These are phyloP conservation scores for carrot (Daucus carota) DNA, from an alignment of 129 eudicot species.

Conservation along the genomic window DH1_v3.0 NC_030389.2:33580001-33580500, in stretches of 20 bases:
- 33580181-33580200: too few species aligned
- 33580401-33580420: constrained; percentile 14
- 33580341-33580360: neutral
- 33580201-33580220: too few species aligned
- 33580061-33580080: neutral
- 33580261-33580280: too few species aligned
- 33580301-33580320: neutral
- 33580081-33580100: constrained; percentile 11
- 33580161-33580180: too few species aligned
- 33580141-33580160: neutral
- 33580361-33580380: neutral
- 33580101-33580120: constrained; percentile 8
- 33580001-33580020: neutral
- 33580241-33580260: too few species aligned
- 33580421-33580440: constrained; percentile 3
- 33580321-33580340: neutral
- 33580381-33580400: constrained; percentile 8
- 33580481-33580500: constrained; percentile 24
- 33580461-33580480: constrained; percentile 20
- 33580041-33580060: neutral
- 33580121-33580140: constrained; percentile 7
- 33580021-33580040: neutral
- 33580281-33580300: neutral
- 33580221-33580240: too few species aligned
- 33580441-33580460: constrained; percentile 11